These are phyloP conservation scores for Holtermanniella nyarrowii DNA, from an alignment of 768 basidiomycete genomes.

Conservation along the genomic window DNA sequence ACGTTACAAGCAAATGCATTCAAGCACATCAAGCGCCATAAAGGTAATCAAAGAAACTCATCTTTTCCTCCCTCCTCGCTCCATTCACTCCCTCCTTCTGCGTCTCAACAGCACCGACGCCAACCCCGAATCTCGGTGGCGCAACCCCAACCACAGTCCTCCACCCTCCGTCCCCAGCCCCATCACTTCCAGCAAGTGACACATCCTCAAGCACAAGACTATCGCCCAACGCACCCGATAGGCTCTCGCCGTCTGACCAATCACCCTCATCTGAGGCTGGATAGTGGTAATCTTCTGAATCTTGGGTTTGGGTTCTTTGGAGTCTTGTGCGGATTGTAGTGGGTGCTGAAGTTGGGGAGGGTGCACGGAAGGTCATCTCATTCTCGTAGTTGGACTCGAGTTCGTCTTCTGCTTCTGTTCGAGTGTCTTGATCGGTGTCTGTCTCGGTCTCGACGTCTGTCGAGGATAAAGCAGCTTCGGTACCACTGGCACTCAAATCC, in stretches of 20 bases:
- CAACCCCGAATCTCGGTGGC: conserved; percentile 6
- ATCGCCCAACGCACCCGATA: conserved; percentile 9
- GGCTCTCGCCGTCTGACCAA: neutral
- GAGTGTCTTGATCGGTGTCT: conserved; percentile 14
- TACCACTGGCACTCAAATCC: conserved; percentile 1
- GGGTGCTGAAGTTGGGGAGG: neutral
- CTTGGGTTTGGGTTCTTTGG: neutral
- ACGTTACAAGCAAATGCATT: too few species aligned
- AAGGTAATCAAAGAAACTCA: conserved; percentile 39
- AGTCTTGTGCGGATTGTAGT: neutral
- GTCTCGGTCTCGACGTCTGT: conserved; percentile 5
- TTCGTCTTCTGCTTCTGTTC: conserved; percentile 13
- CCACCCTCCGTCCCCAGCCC: conserved; percentile 1
- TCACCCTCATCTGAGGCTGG: neutral
- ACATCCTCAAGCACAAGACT: conserved; percentile 17
- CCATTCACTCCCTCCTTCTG: conserved; percentile 1
- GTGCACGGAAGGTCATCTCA: conserved; percentile 16
- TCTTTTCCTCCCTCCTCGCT: conserved; percentile 25
- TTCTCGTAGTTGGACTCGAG: too few species aligned
- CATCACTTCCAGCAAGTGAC: neutral
- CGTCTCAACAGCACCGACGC: conserved; percentile 1
- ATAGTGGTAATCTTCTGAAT: conserved; percentile 10
- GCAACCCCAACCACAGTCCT: neutral
- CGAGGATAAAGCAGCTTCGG: too few species aligned
- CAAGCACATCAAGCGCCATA: conserved; percentile 25